These are phyloP conservation scores for Podospora comata DNA, from an alignment of 495 filamentous ascomycete species.

Conservation along the genomic window DNA sequence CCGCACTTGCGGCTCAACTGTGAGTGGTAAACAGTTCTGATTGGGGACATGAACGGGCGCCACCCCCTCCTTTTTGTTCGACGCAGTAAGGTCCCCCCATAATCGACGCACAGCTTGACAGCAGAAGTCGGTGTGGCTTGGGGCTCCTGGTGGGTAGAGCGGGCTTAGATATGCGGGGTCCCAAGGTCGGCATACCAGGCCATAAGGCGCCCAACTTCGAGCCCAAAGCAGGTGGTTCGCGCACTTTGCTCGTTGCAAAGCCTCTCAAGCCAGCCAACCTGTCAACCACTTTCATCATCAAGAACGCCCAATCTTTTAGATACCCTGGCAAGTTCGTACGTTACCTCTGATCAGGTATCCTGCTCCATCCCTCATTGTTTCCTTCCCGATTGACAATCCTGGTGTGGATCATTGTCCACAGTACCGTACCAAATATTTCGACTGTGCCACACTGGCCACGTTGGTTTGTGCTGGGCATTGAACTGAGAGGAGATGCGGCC, in stretches of 20 bases:
- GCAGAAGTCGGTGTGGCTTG: not conserved
- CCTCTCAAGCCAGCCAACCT: not conserved
- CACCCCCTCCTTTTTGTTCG: not conserved
- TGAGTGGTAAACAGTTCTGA: not conserved
- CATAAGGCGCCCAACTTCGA: not conserved
- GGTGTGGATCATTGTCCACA: not conserved
- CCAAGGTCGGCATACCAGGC: not conserved
- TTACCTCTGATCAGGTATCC: not conserved
- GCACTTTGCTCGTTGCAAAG: not conserved
- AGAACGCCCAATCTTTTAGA: not conserved
- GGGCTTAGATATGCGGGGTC: no score
- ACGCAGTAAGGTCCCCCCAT: not conserved
- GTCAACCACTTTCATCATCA: not conserved
- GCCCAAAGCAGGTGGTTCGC: not conserved
- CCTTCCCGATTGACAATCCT: not conserved
- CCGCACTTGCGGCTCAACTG: not conserved
- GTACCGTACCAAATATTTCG: not conserved
- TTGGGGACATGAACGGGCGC: no score
- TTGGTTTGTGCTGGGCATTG: not conserved
- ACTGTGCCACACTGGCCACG: not conserved
- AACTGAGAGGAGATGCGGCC: not conserved
- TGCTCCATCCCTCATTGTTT: not conserved
- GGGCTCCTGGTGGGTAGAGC: not conserved
- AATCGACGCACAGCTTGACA: not conserved
- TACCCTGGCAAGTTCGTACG: not conserved